A percentile compares a stretch with the other conserved stretches of the same genome.
Conservation (phyloP, 768 basidiomycete genomes). For the Boletus rufocinnamomeus region DNA sequence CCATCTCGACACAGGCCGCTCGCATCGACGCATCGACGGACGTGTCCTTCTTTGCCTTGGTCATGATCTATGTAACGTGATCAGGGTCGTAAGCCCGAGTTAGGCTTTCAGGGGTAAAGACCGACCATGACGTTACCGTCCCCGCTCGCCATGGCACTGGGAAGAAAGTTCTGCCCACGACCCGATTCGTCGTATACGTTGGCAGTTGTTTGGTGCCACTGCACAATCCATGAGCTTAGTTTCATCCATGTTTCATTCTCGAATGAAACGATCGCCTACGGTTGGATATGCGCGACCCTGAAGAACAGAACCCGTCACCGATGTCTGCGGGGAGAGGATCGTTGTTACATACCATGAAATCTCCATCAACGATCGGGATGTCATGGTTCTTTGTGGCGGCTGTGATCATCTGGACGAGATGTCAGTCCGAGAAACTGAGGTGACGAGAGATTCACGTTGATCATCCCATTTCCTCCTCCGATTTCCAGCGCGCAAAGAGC, state of each 20-base stretch:
- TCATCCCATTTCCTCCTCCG: slow-evolving; percentile 49
- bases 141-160: slow-evolving; percentile 39
- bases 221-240: background rate
- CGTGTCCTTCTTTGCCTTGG: slow-evolving; percentile 44
- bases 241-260: slow-evolving; percentile 6
- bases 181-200: slow-evolving; percentile 32
- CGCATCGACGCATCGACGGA: slow-evolving; percentile 49
- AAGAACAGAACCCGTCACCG: slow-evolving; percentile 5
- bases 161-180: slow-evolving; percentile 34
- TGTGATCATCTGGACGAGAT: slow-evolving; percentile 35
- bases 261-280: slow-evolving; percentile 22
- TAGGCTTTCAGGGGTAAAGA: slow-evolving; percentile 1
- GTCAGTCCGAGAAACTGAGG: slow-evolving; percentile 10
- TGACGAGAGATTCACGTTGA: slow-evolving; percentile 33
- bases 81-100: slow-evolving; percentile 10
- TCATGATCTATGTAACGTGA: slow-evolving; percentile 37
- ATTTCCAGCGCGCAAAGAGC: slow-evolving; percentile 43
- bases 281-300: slow-evolving; percentile 42
- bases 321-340: slow-evolving; percentile 1
- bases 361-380: slow-evolving; percentile 45
- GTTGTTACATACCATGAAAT: slow-evolving; percentile 40
- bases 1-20: slow-evolving; percentile 53
- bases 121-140: slow-evolving; percentile 39
- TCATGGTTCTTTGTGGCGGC: slow-evolving; percentile 38
- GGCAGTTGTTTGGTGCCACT: slow-evolving; percentile 36